phyloP scores from a whole-genome alignment of 1,284 basidiomycete species.

The Leccinum proximum region DNA sequence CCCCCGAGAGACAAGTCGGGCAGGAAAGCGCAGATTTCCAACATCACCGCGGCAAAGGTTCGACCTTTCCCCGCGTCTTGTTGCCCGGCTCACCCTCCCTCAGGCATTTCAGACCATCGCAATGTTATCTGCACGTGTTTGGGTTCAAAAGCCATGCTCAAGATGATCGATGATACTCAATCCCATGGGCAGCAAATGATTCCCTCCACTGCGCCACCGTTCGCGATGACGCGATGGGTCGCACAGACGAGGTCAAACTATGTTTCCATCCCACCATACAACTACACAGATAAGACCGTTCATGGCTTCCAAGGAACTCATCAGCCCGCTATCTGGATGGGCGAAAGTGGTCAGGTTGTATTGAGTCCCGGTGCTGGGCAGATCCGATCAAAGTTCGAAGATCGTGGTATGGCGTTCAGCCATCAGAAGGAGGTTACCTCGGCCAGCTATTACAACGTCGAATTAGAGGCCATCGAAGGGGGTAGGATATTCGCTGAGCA shows the following conservation, averaged over 20 bases:
- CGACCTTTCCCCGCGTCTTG: no score
- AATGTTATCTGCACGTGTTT: no score
- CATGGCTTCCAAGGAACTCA: constrained; percentile 80
- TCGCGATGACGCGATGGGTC: constrained; percentile 82
- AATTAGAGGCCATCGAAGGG: constrained; percentile 49
- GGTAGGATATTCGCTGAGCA: constrained; percentile 61
- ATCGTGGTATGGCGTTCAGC: constrained; percentile 57
- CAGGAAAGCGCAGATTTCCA: no score
- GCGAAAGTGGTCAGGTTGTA: constrained; percentile 68
- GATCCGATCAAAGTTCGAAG: constrained; percentile 52
- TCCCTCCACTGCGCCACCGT: constrained; percentile 73
- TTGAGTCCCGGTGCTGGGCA: constrained; percentile 59
- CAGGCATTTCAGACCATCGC: no score
- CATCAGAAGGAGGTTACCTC: constrained; percentile 60
- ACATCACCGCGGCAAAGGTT: no score
- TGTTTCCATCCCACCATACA: constrained; percentile 78
- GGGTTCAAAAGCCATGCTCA: no score
- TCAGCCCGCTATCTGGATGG: constrained; percentile 92
- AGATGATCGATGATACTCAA: no score
- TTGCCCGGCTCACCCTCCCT: no score
- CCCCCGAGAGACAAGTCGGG: no score
- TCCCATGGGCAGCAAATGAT: no score
- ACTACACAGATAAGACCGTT: constrained; percentile 59
- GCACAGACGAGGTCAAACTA: constrained; percentile 70
- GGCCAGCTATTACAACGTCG: constrained; percentile 66